A percentile compares a stretch with the other conserved stretches of the same genome.
Evolutionary conservation across 768 basidiomycete species (phyloP).

Genomic region (Tubosaeta brunneosetosa): DNA sequence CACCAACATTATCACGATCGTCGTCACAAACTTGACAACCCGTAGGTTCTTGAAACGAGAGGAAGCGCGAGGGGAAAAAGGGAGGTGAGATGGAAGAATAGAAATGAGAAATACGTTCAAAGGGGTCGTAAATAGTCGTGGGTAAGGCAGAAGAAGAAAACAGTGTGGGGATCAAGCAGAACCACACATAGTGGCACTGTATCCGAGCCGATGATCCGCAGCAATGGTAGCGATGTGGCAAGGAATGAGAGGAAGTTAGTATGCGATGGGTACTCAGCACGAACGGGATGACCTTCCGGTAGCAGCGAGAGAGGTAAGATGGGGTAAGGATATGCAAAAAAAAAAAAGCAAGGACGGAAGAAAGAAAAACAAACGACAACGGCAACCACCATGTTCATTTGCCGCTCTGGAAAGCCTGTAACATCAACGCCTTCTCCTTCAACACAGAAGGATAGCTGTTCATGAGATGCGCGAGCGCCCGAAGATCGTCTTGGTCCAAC

Average conservation of each 20-base stretch:
- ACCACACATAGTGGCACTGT: not conserved
- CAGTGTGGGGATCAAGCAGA: not conserved
- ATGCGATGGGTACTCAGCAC: not conserved
- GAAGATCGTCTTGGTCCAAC: constrained; percentile 81
- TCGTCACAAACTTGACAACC: not conserved
- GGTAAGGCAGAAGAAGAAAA: not conserved
- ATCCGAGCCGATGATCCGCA: not conserved
- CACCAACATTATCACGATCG: not conserved
- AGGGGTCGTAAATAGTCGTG: not conserved
- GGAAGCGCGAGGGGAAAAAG: not conserved
- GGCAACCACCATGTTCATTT: constrained; percentile 12
- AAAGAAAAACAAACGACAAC: not conserved
- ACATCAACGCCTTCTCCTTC: constrained; percentile 63
- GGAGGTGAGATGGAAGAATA: not conserved
- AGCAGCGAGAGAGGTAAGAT: not conserved
- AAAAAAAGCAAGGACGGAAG: not conserved
- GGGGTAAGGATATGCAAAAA: not conserved
- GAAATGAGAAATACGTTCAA: not conserved
- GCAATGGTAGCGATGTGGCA: not conserved
- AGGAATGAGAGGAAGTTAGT: not conserved
- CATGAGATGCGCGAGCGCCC: constrained; percentile 79
- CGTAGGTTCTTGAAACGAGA: not conserved
- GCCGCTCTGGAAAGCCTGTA: constrained; percentile 25
- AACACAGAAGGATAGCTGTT: constrained; percentile 80
- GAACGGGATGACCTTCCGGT: not conserved